phyloP scores from a whole-genome alignment of 73 alveolate species.

The Paraurostyla sp. region DNA sequence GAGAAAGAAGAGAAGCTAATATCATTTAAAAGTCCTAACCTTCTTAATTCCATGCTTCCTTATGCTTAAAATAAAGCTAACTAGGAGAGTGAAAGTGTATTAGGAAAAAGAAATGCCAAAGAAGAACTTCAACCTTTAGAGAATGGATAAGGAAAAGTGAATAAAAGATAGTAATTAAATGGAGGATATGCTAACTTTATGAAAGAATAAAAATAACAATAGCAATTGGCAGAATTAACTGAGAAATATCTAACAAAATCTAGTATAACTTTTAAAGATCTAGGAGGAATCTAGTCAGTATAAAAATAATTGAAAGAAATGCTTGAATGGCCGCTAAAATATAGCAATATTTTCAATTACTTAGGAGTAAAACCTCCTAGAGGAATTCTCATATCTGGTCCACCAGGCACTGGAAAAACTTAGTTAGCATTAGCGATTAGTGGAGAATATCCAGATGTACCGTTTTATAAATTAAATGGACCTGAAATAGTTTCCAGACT shows the following conservation, averaged over 20 bases:
- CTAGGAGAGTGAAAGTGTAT: neutral
- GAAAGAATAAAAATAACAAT: neutral
- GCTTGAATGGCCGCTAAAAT: slow-evolving; percentile 90
- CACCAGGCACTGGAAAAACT: slow-evolving; percentile 99
- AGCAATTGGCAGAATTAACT: neutral
- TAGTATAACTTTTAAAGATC: slow-evolving; percentile 21
- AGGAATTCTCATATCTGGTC: slow-evolving; percentile 96
- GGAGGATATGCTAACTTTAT: neutral
- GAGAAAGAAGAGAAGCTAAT: neutral
- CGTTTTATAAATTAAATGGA: slow-evolving; percentile 96
- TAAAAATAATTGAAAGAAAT: slow-evolving; percentile 85
- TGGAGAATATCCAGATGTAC: slow-evolving; percentile 86
- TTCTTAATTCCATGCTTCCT: slow-evolving; percentile 41
- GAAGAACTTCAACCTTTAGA: slow-evolving; percentile 6
- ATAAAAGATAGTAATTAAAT: neutral
- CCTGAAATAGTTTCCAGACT: slow-evolving; percentile 97
- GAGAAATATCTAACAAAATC: slow-evolving; percentile 28
- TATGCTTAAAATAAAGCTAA: neutral
- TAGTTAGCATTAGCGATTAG: slow-evolving; percentile 95
- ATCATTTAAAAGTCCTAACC: neutral
- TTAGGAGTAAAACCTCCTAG: slow-evolving; percentile 97
- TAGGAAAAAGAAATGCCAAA: slow-evolving; percentile 6
- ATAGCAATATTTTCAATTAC: slow-evolving; percentile 88
- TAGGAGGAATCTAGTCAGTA: slow-evolving; percentile 89
- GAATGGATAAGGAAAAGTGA: slow-evolving; percentile 15